Evolutionary conservation across 2,329 filamentous ascomycete genomes (phyloP), one percentile per base, ranked within the genome.

Genomic region (Lasiodiplodia hormozganensis): DNA sequence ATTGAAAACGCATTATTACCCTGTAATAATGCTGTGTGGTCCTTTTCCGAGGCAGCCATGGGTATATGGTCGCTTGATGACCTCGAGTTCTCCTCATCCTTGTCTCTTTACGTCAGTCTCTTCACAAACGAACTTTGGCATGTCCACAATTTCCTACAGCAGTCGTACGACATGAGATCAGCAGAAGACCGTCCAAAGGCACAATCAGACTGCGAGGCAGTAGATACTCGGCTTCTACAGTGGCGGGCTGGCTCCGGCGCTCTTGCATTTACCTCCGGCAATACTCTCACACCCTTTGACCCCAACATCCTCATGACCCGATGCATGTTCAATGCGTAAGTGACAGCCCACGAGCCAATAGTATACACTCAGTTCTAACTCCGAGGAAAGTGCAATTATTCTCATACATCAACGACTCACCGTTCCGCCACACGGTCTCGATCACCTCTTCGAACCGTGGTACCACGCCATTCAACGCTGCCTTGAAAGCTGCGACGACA

Each of bases 391-490:
- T 31, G 73, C 74, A 2, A 72, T 72, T 3, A 74, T 75, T 21
- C 71, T 73, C 1, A 52, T 76, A 16, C 73, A 75, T 25, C 73
- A 76, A 60, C 53, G 70, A 10, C 68, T 75, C 21, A 68, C 73
- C 65, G 43, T 75, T 40, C 71, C 70, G 16, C 73, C 73, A 12
- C 47, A 70, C 0, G 72, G 72, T 1, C 62, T 74, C 2, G 73
- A 74, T 10, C 68, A 73, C 47, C 69, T 70, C 3, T 72, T 71
- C 56, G 73, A 75, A 11, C 73, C 72, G 10, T 76, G 75, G 74
- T 71, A 72, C 57, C 73, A 74, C 56, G 74, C 75, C 18, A 73
- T 74, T n/a, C 74, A 73, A 34, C 72, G 75, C 5, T 76, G 73
- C 65, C 56, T 76, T 2, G 72, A 76, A 47, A 74, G 74, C 16